Percentiles rank a stretch among this genome's conserved stretches.
These are phyloP conservation scores for Marchantia polymorpha DNA, from an alignment of 225 moss, liverwort and hornwort species.

Conservation along the genomic window DNA sequence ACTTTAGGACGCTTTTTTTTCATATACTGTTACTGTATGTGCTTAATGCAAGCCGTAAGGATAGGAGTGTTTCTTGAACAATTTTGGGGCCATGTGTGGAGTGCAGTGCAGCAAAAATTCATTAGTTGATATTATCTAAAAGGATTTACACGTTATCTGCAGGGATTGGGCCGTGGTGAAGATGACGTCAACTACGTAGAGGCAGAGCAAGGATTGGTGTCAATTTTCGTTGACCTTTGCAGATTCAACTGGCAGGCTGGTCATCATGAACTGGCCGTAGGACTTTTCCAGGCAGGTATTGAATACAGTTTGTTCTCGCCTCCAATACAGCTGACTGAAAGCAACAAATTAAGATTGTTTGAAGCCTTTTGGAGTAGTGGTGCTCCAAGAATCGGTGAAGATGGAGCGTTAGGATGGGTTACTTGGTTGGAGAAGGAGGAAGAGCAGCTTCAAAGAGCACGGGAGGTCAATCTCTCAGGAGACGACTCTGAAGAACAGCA, in stretches of 20 bases:
- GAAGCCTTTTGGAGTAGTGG: conserved; percentile 91
- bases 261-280: conserved; percentile 79
- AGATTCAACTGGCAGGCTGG: conserved; percentile 94
- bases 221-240: conserved; percentile 79
- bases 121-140: not conserved
- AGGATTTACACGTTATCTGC: not conserved
- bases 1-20: not conserved
- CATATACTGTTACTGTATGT: not conserved
- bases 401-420: conserved; percentile 90
- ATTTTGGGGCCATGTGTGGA: not conserved
- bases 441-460: conserved; percentile 60
- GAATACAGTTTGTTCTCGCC: conserved; percentile 87
- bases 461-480: conserved; percentile 34
- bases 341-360: conserved; percentile 69
- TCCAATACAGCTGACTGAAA: conserved; percentile 67
- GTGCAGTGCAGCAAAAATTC: not conserved
- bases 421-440: conserved; percentile 71
- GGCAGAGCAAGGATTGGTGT: conserved; percentile 76
- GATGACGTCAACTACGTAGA: conserved; percentile 36
- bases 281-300: conserved; percentile 78
- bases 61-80: not conserved
- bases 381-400: conserved; percentile 83
- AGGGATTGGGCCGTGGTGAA: conserved; percentile 40
- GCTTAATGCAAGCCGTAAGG: not conserved
- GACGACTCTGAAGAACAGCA: conserved; percentile 59